Conservation (phyloP, 495 filamentous ascomycete genomes). For the Hypoxylon perforatum region DNA sequence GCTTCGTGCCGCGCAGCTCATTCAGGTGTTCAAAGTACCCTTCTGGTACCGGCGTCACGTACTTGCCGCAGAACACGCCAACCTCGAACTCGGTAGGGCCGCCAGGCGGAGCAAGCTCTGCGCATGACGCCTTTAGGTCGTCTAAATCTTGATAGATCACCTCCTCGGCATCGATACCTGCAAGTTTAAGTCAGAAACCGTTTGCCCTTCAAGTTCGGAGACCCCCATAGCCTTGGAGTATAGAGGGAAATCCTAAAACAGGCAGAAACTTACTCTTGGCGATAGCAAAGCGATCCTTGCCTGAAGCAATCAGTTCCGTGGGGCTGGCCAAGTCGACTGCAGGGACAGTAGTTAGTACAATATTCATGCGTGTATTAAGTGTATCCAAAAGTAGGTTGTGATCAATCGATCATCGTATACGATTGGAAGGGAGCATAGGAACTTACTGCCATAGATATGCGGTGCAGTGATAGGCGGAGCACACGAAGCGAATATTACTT, state of each 20-base stretch:
- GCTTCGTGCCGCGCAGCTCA: constrained; percentile 34
- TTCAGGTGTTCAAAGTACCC: constrained; percentile 91
- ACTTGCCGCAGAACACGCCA: constrained; percentile 95
- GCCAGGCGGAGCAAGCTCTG: constrained; percentile 70
- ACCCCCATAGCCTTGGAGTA: not conserved
- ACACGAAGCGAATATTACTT: constrained; percentile 90
- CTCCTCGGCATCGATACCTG: constrained; percentile 87
- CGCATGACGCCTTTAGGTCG: constrained; percentile 84
- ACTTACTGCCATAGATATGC: constrained; percentile 54
- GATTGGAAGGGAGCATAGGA: not conserved
- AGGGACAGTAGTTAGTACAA: constrained; percentile 1
- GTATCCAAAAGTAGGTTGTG: not conserved
- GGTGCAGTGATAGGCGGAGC: constrained; percentile 82
- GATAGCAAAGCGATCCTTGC: constrained; percentile 14
- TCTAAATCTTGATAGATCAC: constrained; percentile 91
- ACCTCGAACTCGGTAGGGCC: constrained; percentile 79
- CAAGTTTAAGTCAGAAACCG: constrained; percentile 43
- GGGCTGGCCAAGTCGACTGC: constrained; percentile 77
- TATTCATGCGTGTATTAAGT: not conserved
- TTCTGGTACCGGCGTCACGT: constrained; percentile 84
- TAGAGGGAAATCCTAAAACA: not conserved
- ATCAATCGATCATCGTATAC: not conserved
- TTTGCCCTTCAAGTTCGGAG: not conserved
- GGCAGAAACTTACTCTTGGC: constrained; percentile 19
- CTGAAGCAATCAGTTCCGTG: constrained; percentile 46